phyloP scores from a whole-genome alignment of 2,329 filamentous ascomycete genomes.

The Colletotrichum camelliae region DNA sequence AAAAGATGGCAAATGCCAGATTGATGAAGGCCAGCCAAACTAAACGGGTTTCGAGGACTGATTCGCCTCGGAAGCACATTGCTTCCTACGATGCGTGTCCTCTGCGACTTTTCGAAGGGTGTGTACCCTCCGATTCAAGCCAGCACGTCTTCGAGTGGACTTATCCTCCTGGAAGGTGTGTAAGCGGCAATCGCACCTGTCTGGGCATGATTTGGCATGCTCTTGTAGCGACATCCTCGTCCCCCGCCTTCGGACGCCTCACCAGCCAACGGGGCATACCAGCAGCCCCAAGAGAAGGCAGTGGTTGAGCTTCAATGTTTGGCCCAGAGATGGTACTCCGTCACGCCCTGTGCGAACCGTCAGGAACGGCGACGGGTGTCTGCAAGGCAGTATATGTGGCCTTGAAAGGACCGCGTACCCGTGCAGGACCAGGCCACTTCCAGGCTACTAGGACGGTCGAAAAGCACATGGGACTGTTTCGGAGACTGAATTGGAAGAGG shows the following conservation, averaged over 20 bases:
- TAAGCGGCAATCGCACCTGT: neutral
- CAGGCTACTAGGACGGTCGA: too few species aligned
- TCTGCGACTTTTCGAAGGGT: neutral
- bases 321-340: neutral
- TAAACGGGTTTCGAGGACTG: neutral
- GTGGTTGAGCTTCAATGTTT: too few species aligned
- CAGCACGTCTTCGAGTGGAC: neutral
- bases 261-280: too few species aligned
- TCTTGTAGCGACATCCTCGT: neutral
- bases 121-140: neutral
- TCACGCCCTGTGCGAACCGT: slow-evolving; percentile 14
- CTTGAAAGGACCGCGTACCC: too few species aligned
- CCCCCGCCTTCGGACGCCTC: too few species aligned
- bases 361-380: slow-evolving; percentile 4
- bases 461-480: too few species aligned
- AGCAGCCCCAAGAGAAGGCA: too few species aligned
- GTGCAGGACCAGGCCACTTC: too few species aligned
- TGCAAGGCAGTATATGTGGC: neutral
- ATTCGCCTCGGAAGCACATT: neutral
- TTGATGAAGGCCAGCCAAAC: too few species aligned
- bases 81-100: neutral
- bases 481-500: too few species aligned
- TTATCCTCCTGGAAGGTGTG: neutral
- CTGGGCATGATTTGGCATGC: neutral
- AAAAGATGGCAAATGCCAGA: too few species aligned